phyloP scores from a whole-genome alignment of 805 yeast genomes.

The Lipomyces starkeyi region DNA sequence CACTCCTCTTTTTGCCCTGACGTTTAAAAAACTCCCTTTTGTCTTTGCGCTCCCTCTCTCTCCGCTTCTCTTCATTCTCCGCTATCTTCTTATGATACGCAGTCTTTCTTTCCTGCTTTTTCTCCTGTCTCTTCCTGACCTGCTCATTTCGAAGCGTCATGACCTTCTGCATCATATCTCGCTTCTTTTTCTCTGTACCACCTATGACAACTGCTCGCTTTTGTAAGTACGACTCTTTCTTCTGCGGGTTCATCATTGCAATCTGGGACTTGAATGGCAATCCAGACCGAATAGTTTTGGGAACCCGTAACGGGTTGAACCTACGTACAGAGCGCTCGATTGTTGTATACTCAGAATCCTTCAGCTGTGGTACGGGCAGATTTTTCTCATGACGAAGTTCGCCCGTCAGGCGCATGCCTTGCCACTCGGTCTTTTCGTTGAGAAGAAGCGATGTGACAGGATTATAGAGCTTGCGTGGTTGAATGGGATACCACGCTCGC shows the following conservation, averaged over 20 bases:
- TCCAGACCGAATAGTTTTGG: slow-evolving; percentile 72
- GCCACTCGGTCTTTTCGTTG: slow-evolving; percentile 82
- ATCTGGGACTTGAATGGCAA: slow-evolving; percentile 94
- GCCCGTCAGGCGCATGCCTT: slow-evolving; percentile 95
- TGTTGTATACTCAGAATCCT: slow-evolving; percentile 63
- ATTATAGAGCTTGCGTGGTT: slow-evolving; percentile 87
- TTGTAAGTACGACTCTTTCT: slow-evolving; percentile 73
- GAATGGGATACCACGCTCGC: slow-evolving; percentile 97
- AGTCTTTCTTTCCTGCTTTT: slow-evolving; percentile 75
- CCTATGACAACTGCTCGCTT: slow-evolving; percentile 93
- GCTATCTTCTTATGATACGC: slow-evolving; percentile 77
- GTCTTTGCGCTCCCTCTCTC: slow-evolving; percentile 78
- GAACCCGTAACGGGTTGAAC: slow-evolving; percentile 88
- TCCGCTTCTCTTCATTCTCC: slow-evolving; percentile 70
- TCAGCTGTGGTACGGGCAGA: slow-evolving; percentile 64
- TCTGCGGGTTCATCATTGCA: slow-evolving; percentile 75
- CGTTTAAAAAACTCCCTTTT: slow-evolving; percentile 83
- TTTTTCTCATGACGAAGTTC: slow-evolving; percentile 80
- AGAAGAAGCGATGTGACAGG: slow-evolving; percentile 92
- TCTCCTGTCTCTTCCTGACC: slow-evolving; percentile 73
- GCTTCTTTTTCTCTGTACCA: slow-evolving; percentile 75
- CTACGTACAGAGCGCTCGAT: slow-evolving; percentile 83
- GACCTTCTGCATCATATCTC: slow-evolving; percentile 85
- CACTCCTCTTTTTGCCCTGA: slow-evolving; percentile 37
- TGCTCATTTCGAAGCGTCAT: slow-evolving; percentile 84